phyloP scores from a whole-genome alignment of 75 land plant species.

The Sequoia sempervirens region DNA sequence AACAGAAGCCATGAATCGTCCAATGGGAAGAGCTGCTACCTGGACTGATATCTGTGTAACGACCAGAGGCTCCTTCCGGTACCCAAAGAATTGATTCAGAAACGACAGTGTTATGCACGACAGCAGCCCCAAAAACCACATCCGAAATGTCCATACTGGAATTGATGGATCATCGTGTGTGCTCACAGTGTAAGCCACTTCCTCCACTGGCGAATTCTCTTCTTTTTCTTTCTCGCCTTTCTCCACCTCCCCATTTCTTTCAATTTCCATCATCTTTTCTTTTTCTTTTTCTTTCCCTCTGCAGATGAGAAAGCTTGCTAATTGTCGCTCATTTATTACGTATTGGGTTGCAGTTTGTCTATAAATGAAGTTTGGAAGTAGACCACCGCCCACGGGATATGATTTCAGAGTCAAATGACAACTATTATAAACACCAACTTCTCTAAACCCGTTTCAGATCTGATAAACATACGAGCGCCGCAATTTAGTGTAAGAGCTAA shows the following conservation, averaged over 20 bases:
- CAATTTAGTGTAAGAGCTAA: no score
- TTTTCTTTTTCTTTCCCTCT: no score
- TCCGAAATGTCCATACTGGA: slow-evolving; percentile 77
- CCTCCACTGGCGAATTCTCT: slow-evolving; percentile 47
- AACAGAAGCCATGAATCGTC: slow-evolving; percentile 52
- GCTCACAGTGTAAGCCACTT: slow-evolving; percentile 57
- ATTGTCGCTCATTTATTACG: no score
- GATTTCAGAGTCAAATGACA: no score
- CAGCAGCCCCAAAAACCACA: slow-evolving; percentile 66
- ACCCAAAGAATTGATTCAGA: slow-evolving; percentile 71
- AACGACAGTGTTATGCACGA: slow-evolving; percentile 65
- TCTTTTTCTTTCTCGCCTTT: not conserved
- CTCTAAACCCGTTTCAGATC: no score
- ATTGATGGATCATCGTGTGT: slow-evolving; percentile 51
- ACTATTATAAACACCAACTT: no score
- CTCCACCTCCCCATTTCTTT: not conserved
- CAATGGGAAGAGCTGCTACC: slow-evolving; percentile 61
- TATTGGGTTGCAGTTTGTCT: no score
- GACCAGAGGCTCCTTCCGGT: slow-evolving; percentile 14
- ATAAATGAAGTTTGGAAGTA: no score
- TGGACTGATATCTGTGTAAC: slow-evolving; percentile 5
- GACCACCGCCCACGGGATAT: no score
- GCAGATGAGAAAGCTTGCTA: no score
- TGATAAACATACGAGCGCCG: no score
- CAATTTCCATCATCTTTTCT: no score